Percentiles rank a stretch among this genome's conserved stretches.
Conservation (phyloP, 805 yeast species). For the Wickerhamomyces hampshirensis region DNA sequence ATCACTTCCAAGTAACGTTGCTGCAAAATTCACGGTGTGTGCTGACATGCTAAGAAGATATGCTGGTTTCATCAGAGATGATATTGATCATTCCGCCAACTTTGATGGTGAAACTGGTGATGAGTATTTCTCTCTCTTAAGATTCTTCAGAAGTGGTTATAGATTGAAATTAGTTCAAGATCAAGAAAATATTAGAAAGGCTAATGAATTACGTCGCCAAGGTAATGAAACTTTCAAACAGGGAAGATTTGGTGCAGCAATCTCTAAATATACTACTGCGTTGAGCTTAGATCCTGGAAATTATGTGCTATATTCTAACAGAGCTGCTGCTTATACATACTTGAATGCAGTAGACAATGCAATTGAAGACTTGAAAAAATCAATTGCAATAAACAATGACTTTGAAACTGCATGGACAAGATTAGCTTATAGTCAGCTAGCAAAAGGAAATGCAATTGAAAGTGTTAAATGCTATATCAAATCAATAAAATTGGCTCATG, state of each 20-base stretch:
- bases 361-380: constrained; percentile 29
- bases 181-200: constrained; percentile 3
- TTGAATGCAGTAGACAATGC: constrained; percentile 32
- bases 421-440: constrained; percentile 31
- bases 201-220: constrained; percentile 12
- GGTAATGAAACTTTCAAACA: constrained; percentile 16
- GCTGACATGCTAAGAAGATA: constrained; percentile 12
- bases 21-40: constrained; percentile 4
- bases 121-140: constrained; percentile 10
- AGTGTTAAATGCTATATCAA: constrained; percentile 32
- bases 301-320: constrained; percentile 31
- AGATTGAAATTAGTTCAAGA: constrained; percentile 4
- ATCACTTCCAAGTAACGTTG: constrained; percentile 1
- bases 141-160: constrained; percentile 13
- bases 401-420: constrained; percentile 37
- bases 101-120: constrained; percentile 16
- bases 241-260: constrained; percentile 24
- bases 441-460: constrained; percentile 32
- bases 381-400: constrained; percentile 28
- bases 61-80: constrained; percentile 10
- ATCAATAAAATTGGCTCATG: constrained; percentile 26
- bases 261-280: constrained; percentile 34
- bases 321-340: constrained; percentile 37
- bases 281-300: constrained; percentile 28
- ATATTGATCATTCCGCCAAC: constrained; percentile 5